These are phyloP conservation scores for Zizania latifolia DNA, from an alignment of 176 grass and related monocot genomes.

Conservation along the genomic window DNA sequence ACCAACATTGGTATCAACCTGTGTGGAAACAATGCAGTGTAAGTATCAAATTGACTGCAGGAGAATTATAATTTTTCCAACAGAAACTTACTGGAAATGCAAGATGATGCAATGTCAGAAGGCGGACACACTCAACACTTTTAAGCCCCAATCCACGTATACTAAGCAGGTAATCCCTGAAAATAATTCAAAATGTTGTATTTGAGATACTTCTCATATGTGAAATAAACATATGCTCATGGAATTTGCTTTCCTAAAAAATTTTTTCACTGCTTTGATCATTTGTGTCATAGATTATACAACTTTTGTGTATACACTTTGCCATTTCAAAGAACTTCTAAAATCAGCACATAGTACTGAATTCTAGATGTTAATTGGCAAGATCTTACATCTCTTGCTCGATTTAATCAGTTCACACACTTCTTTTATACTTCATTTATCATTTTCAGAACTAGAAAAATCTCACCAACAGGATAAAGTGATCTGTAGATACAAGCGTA, in stretches of 20 bases:
- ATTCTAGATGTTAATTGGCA: slow-evolving; percentile 8
- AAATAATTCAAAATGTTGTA: slow-evolving; percentile 28
- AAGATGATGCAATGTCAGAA: slow-evolving; percentile 85
- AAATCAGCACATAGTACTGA: not conserved
- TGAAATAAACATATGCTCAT: slow-evolving; percentile 1
- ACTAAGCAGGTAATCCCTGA: slow-evolving; percentile 89
- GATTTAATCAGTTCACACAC: not conserved
- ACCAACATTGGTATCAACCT: slow-evolving; percentile 99
- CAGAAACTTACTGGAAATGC: slow-evolving; percentile 82
- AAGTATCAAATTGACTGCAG: slow-evolving; percentile 27
- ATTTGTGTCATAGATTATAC: slow-evolving; percentile 4
- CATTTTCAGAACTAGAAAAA: slow-evolving; percentile 19
- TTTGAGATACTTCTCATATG: slow-evolving; percentile 27
- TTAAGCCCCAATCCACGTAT: slow-evolving; percentile 95
- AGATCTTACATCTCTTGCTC: not conserved
- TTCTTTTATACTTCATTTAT: not conserved
- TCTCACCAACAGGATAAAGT: slow-evolving; percentile 10
- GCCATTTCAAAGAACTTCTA: slow-evolving; percentile 4
- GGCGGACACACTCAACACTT: slow-evolving; percentile 96
- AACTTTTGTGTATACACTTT: slow-evolving; percentile 1
- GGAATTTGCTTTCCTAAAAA: slow-evolving; percentile 11
- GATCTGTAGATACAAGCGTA: slow-evolving; percentile 10
- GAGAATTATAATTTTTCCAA: slow-evolving; percentile 16
- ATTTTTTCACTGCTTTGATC: not conserved
- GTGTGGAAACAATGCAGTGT: slow-evolving; percentile 17